Evolutionary conservation across 495 filamentous ascomycete species (phyloP), one percentile per base, ranked within the genome.

Genomic region (Penicillium subrubescens): DNA sequence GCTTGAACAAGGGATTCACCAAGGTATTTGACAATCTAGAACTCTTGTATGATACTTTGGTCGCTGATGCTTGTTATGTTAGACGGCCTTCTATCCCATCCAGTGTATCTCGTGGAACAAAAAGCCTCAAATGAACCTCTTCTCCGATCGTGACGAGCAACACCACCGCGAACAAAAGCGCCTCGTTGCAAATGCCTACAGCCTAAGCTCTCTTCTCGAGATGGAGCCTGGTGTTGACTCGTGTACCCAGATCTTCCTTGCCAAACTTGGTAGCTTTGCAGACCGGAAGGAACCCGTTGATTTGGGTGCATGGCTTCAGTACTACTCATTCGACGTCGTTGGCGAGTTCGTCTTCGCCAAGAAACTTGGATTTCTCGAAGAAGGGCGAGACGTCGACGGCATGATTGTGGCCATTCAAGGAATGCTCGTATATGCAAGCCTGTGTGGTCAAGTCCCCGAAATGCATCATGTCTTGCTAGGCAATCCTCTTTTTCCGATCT

Each of bases 311-410:
- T 83, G 81, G 81, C 59, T 84, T 17, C 77, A 82, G 57, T 83
- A 78, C 59, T 85, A 77, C 59, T 72, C 79, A 43, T 82, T 84
- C 51, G 78, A 75, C 52, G 81, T 77, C 0, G 76, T 84, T 37
- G 81, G 74, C 7, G 74, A 76, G 58, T 57, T 77, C 7, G 75
- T 67, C 8, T 77, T 80, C 41, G 75, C 74, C 1, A 71, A 75
- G 31, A 67, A 65, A 15, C 74, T 79, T 14, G 80, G 80, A 0
- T 83, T 84, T 52, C 64, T 83, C 8, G 70, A 79, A 35, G 35
- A 68, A 31, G 79, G 77, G 5, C 59, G 59, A 3, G 81, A 83
- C 55, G 63, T 84, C 8, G 76, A 76, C 41, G 66, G 73, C 12
- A 74, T 80, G 33, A 76, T 83, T 19, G 51, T 66, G 29, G 60